These are phyloP conservation scores for Trichoderma brevicompactum DNA, from an alignment of 2,329 filamentous ascomycete species.

Conservation along the genomic window DNA sequence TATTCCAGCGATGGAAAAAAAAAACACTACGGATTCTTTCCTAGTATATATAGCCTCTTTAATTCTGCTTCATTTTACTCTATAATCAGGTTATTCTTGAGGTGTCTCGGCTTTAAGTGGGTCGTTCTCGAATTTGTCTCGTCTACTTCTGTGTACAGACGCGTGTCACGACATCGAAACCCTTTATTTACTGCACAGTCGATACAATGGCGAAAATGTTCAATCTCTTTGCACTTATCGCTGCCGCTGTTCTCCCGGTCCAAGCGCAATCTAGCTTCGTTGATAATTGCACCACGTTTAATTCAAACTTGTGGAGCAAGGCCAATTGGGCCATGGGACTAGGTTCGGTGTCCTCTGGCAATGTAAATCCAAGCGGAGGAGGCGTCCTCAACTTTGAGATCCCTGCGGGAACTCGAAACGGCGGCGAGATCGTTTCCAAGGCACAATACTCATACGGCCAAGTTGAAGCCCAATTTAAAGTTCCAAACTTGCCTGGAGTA, in stretches of 20 bases:
- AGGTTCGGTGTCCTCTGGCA: background rate
- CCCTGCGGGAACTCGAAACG: background rate
- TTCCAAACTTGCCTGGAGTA: constrained; percentile 4
- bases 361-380: constrained; percentile 15
- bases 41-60: too few relatives aligned
- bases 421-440: constrained; percentile 5
- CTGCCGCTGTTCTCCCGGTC: background rate
- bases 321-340: background rate
- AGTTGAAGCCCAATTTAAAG: constrained; percentile 11
- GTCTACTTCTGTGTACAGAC: too few relatives aligned
- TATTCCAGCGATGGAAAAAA: too few relatives aligned
- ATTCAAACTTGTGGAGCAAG: background rate
- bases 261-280: background rate
- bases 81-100: too few relatives aligned
- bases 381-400: constrained; percentile 19
- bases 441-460: constrained; percentile 8
- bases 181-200: too few relatives aligned
- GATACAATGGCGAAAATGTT: background rate
- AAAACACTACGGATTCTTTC: too few relatives aligned
- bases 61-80: too few relatives aligned
- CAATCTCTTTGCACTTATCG: background rate
- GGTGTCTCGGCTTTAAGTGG: too few relatives aligned
- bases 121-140: too few relatives aligned
- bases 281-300: constrained; percentile 6
- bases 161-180: background rate